phyloP scores from a whole-genome alignment of 768 basidiomycete species.

The Lactifluus pinguis region DNA sequence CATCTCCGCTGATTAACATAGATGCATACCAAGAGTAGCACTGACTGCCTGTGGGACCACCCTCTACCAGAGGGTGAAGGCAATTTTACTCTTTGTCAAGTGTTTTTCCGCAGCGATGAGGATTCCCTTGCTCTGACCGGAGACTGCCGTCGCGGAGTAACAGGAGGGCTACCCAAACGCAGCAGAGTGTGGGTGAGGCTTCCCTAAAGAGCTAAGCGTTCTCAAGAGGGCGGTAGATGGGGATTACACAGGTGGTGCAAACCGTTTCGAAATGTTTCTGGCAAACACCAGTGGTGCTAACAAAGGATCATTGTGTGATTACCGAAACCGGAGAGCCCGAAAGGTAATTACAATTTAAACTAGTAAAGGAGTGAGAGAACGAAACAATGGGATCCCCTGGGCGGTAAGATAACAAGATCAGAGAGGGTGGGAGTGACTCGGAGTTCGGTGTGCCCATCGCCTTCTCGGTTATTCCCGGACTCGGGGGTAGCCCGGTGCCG shows the following conservation, averaged over 20 bases:
- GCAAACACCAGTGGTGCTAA: too few relatives aligned
- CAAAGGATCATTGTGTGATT: too few relatives aligned
- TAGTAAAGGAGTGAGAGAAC: background rate
- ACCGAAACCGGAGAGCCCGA: background rate
- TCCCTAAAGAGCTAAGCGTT: too few relatives aligned
- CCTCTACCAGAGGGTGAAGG: background rate
- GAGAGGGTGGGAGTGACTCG: background rate
- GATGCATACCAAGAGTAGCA: conserved; percentile 33
- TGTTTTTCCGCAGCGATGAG: conserved; percentile 32
- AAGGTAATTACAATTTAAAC: background rate
- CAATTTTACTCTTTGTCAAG: conserved; percentile 23
- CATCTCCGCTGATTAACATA: conserved; percentile 36
- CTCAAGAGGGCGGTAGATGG: too few relatives aligned
- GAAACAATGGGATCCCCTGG: background rate
- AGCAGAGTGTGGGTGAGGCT: too few relatives aligned
- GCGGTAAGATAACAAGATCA: background rate
- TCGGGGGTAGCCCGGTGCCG: background rate
- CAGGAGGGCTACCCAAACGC: too few relatives aligned
- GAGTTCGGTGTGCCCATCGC: background rate
- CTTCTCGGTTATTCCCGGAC: background rate
- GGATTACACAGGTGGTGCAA: too few relatives aligned
- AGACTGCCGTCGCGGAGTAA: too few relatives aligned
- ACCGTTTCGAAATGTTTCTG: too few relatives aligned
- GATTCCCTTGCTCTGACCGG: conserved; percentile 22
- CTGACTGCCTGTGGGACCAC: background rate